Base-by-base conservation (phyloP, 106 monocot genomes). In the Dioscorea alata region DNA sequence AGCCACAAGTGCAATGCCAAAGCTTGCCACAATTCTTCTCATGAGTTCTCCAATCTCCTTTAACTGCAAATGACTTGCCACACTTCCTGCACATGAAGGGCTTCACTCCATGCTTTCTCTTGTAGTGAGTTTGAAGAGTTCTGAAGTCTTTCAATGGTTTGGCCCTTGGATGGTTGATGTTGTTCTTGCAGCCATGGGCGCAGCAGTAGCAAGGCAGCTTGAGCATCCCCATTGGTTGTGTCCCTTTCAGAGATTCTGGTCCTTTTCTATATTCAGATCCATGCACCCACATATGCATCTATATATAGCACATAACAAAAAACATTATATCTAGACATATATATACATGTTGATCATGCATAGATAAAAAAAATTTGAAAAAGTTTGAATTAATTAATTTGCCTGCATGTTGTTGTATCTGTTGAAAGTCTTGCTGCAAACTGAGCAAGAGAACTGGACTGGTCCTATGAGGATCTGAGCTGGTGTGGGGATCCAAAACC, bases 261-360 rank as follows among this genome's bases (percentile, higher is more conserved):
- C 84, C 88, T 66, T 88, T 88, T 28, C 88, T 68, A 57, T 85
- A 85, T 35, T 88, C 82, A 33, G 83, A 76, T 59, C 88, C 88
- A 65, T 88, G 88, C 42, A 84, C 88, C 88, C 88, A 88, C 88
- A 88, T 88, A 64, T 88, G 88, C 88, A 88, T 88, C 88, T 88
- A 65, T 42, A 57, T 49, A 24, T 34, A 23, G n/a, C n/a, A n/a
- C 59, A 32, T 13, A 13, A 18, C 28, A 23, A 59, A 18, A 13
- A 2, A n/a, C 60, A 59, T 63, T 42, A 42, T 42, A 42, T 42
- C 2, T 42, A 42, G 0, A 42, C 42, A 42, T 10, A 42, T 42
- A 42, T 10, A 42, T 42, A 42, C 42, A 42, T 3, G 42, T 42
- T 42, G 28, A 28, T 28, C 28, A 28, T 28, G 28, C 28, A 28